Evolutionary conservation across 2,329 filamentous ascomycete species (phyloP).

Genomic region (Sporothrix inflata): DNA sequence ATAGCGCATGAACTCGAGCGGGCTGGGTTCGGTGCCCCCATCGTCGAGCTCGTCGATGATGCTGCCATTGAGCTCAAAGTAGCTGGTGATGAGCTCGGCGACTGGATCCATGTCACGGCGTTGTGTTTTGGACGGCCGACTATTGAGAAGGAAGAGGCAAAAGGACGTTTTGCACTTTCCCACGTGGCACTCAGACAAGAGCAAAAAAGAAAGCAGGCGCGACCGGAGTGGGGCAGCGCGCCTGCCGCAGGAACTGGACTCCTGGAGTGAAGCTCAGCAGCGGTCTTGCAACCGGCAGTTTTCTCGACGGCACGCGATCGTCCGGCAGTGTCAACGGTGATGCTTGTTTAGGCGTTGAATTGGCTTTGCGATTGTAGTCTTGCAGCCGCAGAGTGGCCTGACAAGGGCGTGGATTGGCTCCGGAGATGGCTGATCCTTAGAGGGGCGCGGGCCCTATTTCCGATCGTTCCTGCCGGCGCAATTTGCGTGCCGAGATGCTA

Average conservation of each 20-base stretch:
- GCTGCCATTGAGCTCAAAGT: conserved; percentile 70
- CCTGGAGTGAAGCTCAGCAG: background rate
- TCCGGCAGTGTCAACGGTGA: background rate
- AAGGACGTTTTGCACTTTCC: background rate
- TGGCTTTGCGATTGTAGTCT: background rate
- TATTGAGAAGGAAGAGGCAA: too few relatives aligned
- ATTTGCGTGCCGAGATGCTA: background rate
- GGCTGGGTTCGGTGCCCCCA: conserved; percentile 60
- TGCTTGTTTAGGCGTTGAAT: background rate
- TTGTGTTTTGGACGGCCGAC: background rate
- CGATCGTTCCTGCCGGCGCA: background rate
- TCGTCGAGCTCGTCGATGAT: conserved; percentile 61
- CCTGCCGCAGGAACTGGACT: background rate
- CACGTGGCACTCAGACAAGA: background rate
- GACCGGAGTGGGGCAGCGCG: background rate
- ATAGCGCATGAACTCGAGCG: conserved; percentile 79
- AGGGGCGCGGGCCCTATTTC: background rate
- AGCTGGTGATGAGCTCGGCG: conserved; percentile 65
- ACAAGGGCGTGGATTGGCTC: background rate
- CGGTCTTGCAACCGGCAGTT: too few relatives aligned
- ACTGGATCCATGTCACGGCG: conserved; percentile 45
- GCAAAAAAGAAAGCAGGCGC: conserved; percentile 10
- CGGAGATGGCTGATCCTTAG: background rate
- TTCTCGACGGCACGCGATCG: background rate
- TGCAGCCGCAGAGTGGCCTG: background rate